Conservation (phyloP, 208 protist species). For the Endotrypanum monterogeii region DNA sequence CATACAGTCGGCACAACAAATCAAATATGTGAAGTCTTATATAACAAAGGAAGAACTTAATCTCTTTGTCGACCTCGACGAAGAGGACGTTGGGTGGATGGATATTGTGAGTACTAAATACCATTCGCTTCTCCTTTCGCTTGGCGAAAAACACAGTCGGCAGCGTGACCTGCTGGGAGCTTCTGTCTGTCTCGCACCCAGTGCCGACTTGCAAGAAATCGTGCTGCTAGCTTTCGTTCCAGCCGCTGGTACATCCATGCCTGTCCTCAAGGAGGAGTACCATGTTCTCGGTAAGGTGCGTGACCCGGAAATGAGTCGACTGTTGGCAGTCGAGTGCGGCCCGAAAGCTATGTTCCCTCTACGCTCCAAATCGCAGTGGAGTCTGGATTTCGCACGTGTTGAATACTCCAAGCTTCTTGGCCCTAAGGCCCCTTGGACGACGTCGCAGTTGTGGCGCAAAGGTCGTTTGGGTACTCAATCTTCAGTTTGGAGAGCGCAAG, state of each 20-base stretch:
- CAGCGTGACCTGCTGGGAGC: slow-evolving; percentile 20
- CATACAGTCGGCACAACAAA: not conserved
- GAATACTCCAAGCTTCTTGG: slow-evolving; percentile 23
- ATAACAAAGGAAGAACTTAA: slow-evolving; percentile 36
- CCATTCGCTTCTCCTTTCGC: slow-evolving; percentile 37
- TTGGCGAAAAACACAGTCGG: slow-evolving; percentile 19
- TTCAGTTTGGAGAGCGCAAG: not conserved
- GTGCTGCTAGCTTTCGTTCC: slow-evolving; percentile 30
- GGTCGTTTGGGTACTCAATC: not conserved
- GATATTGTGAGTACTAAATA: slow-evolving; percentile 62
- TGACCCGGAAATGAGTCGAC: slow-evolving; percentile 36
- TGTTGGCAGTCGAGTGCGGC: slow-evolving; percentile 44
- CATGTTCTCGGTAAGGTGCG: slow-evolving; percentile 27
- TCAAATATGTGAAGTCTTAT: slow-evolving; percentile 15
- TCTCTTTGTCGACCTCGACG: slow-evolving; percentile 51
- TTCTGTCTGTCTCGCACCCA: slow-evolving; percentile 36
- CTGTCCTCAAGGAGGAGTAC: slow-evolving; percentile 14
- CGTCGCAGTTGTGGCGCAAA: slow-evolving; percentile 28
- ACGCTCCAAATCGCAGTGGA: slow-evolving; percentile 13
- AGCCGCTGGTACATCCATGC: not conserved
- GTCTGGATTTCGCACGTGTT: slow-evolving; percentile 9
- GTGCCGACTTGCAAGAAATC: slow-evolving; percentile 44
- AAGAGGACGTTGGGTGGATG: slow-evolving; percentile 46
- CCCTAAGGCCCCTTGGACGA: slow-evolving; percentile 14
- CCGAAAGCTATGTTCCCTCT: slow-evolving; percentile 32